These are phyloP conservation scores for Hordeum pubiflorum DNA, from an alignment of 202 grass and related monocot genomes.

Conservation along the genomic window DNA sequence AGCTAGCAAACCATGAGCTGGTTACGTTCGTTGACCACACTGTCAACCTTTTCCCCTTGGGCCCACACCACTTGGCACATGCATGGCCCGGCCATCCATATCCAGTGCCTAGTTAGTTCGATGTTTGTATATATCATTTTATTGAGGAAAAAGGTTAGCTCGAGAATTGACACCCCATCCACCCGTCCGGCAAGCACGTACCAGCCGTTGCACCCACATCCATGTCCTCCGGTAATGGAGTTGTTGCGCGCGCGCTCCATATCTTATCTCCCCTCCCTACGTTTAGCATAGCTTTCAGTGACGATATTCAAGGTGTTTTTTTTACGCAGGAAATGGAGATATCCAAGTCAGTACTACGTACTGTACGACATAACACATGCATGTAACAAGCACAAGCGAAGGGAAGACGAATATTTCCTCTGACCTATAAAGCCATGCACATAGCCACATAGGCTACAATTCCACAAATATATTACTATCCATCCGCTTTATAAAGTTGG, in stretches of 20 bases:
- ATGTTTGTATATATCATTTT: too few relatives aligned
- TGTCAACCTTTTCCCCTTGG: not conserved
- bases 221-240: slow-evolving; percentile 6
- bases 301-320: not conserved
- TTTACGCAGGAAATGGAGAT: not conserved
- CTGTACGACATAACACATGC: too few relatives aligned
- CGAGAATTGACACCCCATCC: slow-evolving; percentile 30
- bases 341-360: not conserved
- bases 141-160: not conserved
- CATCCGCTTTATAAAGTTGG: not conserved
- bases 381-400: too few relatives aligned
- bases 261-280: not conserved
- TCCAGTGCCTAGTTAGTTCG: not conserved
- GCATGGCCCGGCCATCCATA: not conserved
- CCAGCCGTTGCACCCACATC: not conserved
- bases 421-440: slow-evolving; percentile 7
- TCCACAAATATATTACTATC: not conserved
- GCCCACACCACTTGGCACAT: not conserved
- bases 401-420: not conserved
- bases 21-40: not conserved
- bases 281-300: not conserved
- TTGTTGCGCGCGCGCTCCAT: not conserved
- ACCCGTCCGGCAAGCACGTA: not conserved
- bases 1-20: not conserved
- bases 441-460: not conserved